These are phyloP conservation scores for Candida mattraensis DNA, from an alignment of 805 yeast species.

Conservation along the genomic window DNA sequence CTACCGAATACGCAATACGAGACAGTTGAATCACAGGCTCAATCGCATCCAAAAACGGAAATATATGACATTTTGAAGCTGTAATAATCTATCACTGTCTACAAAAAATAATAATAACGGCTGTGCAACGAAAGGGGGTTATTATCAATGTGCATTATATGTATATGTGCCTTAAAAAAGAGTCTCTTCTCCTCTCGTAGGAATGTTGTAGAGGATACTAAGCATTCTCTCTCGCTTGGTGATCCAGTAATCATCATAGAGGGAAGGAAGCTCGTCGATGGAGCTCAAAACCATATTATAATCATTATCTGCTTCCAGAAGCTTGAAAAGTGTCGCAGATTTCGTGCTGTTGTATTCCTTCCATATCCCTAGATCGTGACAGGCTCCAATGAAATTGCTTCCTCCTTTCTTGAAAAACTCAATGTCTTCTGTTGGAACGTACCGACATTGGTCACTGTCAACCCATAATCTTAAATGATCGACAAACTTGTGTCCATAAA, in stretches of 20 bases:
- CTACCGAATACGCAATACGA: no score
- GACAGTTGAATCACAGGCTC: no score
- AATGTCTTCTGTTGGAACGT: slow-evolving; percentile 42
- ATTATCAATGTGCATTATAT: no score
- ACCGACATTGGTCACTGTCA: slow-evolving; percentile 37
- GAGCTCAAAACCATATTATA: slow-evolving; percentile 16
- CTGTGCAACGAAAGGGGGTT: no score
- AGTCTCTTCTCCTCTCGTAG: slow-evolving; percentile 6
- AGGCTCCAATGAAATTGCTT: slow-evolving; percentile 40
- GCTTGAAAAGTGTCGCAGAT: slow-evolving; percentile 27
- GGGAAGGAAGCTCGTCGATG: slow-evolving; percentile 25
- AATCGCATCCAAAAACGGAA: no score
- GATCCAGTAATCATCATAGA: slow-evolving; percentile 30
- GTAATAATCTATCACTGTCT: no score
- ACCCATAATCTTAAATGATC: slow-evolving; percentile 41
- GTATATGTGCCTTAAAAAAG: not conserved
- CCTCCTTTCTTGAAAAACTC: slow-evolving; percentile 34
- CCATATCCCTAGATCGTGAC: slow-evolving; percentile 41
- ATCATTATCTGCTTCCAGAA: slow-evolving; percentile 22
- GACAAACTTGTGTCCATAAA: slow-evolving; percentile 33
- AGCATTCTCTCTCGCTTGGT: slow-evolving; percentile 20
- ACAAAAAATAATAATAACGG: slow-evolving; percentile 4
- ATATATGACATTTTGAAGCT: no score
- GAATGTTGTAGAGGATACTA: slow-evolving; percentile 21
- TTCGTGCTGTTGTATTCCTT: slow-evolving; percentile 38